Evolutionary conservation across 345 rosid species (phyloP), one percentile per base, ranked within the genome.

Genomic region (Heritiera fomes): DNA sequence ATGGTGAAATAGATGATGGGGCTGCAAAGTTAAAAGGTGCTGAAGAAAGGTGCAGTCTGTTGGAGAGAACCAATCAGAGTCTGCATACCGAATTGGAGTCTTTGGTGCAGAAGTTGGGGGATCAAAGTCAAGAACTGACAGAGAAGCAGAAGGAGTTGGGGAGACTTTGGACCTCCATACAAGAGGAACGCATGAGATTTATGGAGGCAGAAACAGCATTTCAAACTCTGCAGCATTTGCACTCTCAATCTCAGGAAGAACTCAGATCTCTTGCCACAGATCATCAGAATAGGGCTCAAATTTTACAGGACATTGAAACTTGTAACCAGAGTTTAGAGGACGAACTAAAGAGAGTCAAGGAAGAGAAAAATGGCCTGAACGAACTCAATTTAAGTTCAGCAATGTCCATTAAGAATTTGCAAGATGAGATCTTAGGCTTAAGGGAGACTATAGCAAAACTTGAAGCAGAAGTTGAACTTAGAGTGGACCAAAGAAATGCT

Each of bases 171-270:
- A 82, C 92, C 58, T 84, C 89, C 82, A 84, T 96, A 80, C 97
- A 94, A 86, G 97, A 94, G 86, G 99, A 96, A 84, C 91, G 91
- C 75, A 83, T 88, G 81, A 89, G 97, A 40, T 96, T 94, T 55
- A 18, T 91, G 83, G 98, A 96, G 87, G 99, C 99, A 62, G 99
- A 96, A 81, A 96, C 99, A 18, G 98, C 99, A 70, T 96, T 96
- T 85, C 99, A 96, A 82, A 92, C 99, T 62, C 80, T 96, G 85
- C 99, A 92, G 81, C 92, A 94, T 81, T 82, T 96, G 84, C 97
- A 94, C 85, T 90, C 99, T 83, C 97, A 92, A 75, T 96, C 99
- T 82, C 98, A 91, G 87, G 98, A 94, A 81, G 99, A 96, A 81
- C 87, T 96, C 77, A 92, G 87, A 84, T 86, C 94, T 82, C 85